Percentiles rank a stretch among this genome's conserved stretches.
These are phyloP conservation scores for Ustilago trichophora DNA, from an alignment of 1,284 basidiomycete species.

Conservation along the genomic window DNA sequence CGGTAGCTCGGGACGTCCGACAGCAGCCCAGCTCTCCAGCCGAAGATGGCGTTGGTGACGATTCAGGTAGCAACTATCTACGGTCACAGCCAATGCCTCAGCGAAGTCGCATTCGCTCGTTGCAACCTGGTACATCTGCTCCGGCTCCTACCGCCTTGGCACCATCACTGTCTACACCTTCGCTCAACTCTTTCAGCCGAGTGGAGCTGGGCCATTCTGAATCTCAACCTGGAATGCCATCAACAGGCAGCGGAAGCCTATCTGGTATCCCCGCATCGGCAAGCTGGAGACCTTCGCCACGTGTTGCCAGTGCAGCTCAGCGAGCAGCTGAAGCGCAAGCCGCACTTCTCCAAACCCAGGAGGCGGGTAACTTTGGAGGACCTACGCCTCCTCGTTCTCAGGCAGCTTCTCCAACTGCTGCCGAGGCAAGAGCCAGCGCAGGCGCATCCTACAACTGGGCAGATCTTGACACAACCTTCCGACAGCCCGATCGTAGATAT, in stretches of 20 bases:
- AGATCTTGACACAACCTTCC: constrained; percentile 16
- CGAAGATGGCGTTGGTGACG: not conserved
- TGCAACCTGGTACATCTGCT: constrained; percentile 23
- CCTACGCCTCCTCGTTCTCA: constrained; percentile 21
- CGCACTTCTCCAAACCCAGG: constrained; percentile 2
- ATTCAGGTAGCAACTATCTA: not conserved
- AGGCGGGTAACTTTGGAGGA: constrained; percentile 1
- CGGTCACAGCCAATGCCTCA: constrained; percentile 17
- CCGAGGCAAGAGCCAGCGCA: not conserved
- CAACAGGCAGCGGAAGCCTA: constrained; percentile 1
- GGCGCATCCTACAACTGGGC: constrained; percentile 29
- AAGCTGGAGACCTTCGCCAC: constrained; percentile 40
- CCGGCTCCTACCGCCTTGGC: constrained; percentile 22
- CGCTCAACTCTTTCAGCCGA: constrained; percentile 9
- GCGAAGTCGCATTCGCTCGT: constrained; percentile 23
- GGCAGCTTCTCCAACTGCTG: constrained; percentile 4
- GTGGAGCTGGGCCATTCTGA: not conserved
- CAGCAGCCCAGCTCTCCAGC: not conserved
- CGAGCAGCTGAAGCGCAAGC: constrained; percentile 33
- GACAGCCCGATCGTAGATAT: not conserved
- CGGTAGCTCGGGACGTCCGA: not conserved
- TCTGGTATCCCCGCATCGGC: constrained; percentile 25
- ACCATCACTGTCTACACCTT: constrained; percentile 26
- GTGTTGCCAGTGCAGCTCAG: constrained; percentile 30
- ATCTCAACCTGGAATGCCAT: not conserved